Base-by-base conservation (phyloP, 257 asterid species). In the Solanum arcanum region DNA sequence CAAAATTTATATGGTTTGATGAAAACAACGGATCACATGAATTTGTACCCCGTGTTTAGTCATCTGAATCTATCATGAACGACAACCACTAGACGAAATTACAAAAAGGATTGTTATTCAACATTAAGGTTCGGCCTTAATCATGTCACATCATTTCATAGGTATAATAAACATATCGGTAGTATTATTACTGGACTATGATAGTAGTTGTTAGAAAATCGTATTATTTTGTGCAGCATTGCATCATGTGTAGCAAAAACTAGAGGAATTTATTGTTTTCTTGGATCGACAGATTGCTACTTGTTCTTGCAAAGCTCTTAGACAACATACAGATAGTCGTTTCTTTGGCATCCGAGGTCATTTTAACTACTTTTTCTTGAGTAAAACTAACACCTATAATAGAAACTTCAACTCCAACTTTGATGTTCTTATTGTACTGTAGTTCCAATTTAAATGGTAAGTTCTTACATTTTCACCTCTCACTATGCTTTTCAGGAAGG, bases 401-500 rank as follows among this genome's bases (percentile, higher is more conserved):
- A 23, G 33, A 42, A 64, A 2, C 10, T 20, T 0, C 0, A 56
- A 84, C 7, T 18, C 16, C 18, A 84, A 84, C 37, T 68, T 83
- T 23, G 35, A n/a, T 33, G 46, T 33, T 16, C 27, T 83, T 56
- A 35, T 83, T 31, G 14, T 83, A 18, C 23, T 59, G 41, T 39
- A 33, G 0, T 59, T 59, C 49, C 31, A 59, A 37, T 29, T 20
- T 0, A 25, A 66, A 83, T 3, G 37, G 14, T 41, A 52, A 23
- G 21, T 59, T 25, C 52, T 60, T 13, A 0, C 21, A 20, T 49
- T 29, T 16, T 52, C 72, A 81, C 68, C 70, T 73, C 77, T 84
- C 64, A 62, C 33, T 29, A 76, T 44, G 86, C 89, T 52, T 86
- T 20, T 85, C 89, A 94, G 98, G 98, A 94, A 89, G 98, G 98